phyloP scores from a whole-genome alignment of 169 alveolate genomes.

The Plasmodium fragile region DNA sequence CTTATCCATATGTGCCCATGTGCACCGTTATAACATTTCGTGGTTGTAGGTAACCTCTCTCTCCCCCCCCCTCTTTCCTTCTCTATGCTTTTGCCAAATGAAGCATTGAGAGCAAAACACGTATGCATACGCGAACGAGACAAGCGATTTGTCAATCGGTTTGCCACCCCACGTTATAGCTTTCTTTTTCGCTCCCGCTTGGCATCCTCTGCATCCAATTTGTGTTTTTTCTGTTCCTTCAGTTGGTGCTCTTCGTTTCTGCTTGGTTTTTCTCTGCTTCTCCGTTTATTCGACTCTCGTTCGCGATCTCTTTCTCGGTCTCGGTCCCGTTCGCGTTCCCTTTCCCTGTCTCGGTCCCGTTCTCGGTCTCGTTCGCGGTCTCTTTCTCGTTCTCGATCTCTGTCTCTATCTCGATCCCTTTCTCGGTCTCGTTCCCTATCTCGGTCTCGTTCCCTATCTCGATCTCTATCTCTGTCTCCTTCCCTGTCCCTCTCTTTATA shows the following conservation, averaged over 20 bases:
- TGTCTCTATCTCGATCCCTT: background rate
- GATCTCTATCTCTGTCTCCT: background rate
- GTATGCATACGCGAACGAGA: background rate
- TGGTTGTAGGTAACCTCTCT: background rate
- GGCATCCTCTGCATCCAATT: constrained; percentile 12
- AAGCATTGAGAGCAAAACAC: background rate
- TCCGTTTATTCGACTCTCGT: background rate
- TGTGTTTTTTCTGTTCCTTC: constrained; percentile 53
- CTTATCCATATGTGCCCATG: background rate
- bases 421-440: background rate
- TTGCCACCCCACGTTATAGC: background rate
- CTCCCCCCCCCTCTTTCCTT: background rate
- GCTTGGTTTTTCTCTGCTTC: constrained; percentile 3
- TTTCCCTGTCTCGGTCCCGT: background rate
- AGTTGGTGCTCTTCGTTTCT: background rate
- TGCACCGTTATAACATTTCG: background rate
- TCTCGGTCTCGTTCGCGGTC: background rate
- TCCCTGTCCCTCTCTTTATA: background rate
- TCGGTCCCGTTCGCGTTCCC: background rate
- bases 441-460: background rate
- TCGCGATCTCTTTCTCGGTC: background rate
- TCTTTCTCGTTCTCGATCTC: background rate
- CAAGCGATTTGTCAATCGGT: background rate
- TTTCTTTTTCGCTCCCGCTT: background rate
- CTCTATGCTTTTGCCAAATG: background rate